Evolutionary conservation across 352 stramenopile genomes (phyloP).

Genomic region (Globisporangium alternatum): DNA sequence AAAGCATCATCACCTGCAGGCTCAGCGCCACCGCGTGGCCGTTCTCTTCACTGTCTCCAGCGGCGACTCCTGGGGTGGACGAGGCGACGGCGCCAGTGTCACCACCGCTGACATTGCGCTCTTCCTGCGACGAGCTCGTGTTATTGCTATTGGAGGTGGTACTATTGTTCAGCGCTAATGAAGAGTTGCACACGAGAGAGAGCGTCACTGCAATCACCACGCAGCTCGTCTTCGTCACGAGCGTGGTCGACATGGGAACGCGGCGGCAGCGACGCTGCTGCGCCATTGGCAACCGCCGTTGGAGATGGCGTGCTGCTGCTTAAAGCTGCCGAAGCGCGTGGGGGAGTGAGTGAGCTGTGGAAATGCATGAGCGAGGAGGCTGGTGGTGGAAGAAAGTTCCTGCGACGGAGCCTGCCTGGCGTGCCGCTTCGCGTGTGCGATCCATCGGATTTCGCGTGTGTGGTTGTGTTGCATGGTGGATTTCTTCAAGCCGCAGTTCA

Average conservation of each 20-base stretch:
- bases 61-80: background rate
- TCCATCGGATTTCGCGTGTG: background rate
- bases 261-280: conserved; percentile 1
- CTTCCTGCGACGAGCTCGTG: conserved; percentile 2
- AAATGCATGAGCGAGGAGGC: background rate
- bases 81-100: background rate
- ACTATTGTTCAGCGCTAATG: background rate
- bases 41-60: background rate
- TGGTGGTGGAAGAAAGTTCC: conserved; percentile 15
- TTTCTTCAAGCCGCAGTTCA: conserved; percentile 1
- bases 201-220: background rate
- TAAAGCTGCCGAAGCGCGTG: background rate
- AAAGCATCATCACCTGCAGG: conserved; percentile 28
- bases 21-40: conserved; percentile 6
- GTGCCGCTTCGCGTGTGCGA: conserved; percentile 13
- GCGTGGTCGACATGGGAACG: background rate
- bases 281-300: background rate
- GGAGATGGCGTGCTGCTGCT: background rate
- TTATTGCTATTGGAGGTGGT: background rate
- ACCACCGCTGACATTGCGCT: background rate
- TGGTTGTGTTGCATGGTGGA: background rate
- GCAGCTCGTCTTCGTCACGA: background rate
- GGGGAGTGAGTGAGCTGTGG: background rate
- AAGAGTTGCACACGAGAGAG: background rate
- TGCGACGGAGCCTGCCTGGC: conserved; percentile 4